Conservation (phyloP, 2,329 filamentous ascomycete species). For the Bipolaris cookei region DNA sequence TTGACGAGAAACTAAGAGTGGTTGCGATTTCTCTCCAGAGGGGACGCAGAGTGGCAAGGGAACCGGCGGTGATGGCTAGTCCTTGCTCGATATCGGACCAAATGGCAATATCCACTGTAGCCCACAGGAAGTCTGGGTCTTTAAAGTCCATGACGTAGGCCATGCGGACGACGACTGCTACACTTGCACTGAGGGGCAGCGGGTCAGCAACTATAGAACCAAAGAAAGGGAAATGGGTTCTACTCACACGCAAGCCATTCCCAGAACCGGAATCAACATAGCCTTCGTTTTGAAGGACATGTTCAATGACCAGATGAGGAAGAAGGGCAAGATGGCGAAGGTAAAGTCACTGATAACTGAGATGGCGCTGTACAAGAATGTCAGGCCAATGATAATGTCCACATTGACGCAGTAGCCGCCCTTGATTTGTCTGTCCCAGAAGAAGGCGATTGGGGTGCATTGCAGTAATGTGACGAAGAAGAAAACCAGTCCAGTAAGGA, state of each 20-base stretch:
- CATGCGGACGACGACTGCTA: conserved; percentile 45
- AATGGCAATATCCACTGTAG: conserved; percentile 47
- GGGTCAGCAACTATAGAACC: background rate
- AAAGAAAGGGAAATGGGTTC: too few species aligned
- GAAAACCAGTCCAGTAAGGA: conserved; percentile 49
- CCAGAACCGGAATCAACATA: conserved; percentile 56
- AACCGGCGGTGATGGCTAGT: conserved; percentile 47
- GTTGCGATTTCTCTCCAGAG: conserved; percentile 39
- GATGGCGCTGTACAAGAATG: conserved; percentile 56
- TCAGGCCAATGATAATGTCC: conserved; percentile 52
- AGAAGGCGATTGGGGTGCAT: conserved; percentile 57
- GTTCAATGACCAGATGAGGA: conserved; percentile 59
- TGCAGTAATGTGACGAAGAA: conserved; percentile 60
- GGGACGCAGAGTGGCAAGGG: conserved; percentile 47
- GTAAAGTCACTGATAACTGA: conserved; percentile 57
- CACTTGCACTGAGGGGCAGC: conserved; percentile 36
- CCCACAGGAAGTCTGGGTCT: conserved; percentile 45
- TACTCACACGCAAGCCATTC: conserved; percentile 59
- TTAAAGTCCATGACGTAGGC: conserved; percentile 46
- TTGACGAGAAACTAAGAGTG: conserved; percentile 30
- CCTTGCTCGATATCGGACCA: conserved; percentile 49
- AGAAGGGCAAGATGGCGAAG: conserved; percentile 58
- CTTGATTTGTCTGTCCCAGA: conserved; percentile 54
- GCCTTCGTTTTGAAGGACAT: conserved; percentile 58
- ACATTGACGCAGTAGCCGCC: conserved; percentile 52